These are phyloP conservation scores for Calocybe cyanea DNA, from an alignment of 768 basidiomycete genomes.

Conservation along the genomic window DNA sequence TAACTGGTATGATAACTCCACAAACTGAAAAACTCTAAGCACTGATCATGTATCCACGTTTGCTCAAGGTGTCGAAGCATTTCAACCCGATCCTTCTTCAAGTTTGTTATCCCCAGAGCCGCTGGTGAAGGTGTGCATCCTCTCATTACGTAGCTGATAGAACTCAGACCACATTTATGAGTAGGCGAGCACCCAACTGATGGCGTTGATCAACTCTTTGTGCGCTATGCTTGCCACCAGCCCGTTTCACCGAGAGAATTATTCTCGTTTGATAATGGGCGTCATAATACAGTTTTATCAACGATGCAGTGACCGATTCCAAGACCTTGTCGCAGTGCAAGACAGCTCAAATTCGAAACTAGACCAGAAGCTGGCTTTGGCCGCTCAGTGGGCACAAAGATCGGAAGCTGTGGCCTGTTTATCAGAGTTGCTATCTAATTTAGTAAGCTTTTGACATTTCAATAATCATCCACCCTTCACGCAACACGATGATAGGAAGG, in stretches of 20 bases:
- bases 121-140: slow-evolving; percentile 63
- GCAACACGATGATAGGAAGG: slow-evolving; percentile 29
- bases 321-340: slow-evolving; percentile 55
- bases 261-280: slow-evolving; percentile 87
- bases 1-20: slow-evolving; percentile 52
- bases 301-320: slow-evolving; percentile 85
- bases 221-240: slow-evolving; percentile 88
- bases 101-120: slow-evolving; percentile 64
- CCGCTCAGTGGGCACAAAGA: slow-evolving; percentile 82
- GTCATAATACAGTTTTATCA: slow-evolving; percentile 97
- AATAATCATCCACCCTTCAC: not conserved
- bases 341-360: slow-evolving; percentile 28
- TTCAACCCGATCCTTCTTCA: slow-evolving; percentile 75
- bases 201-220: slow-evolving; percentile 87
- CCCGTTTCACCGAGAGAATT: slow-evolving; percentile 94
- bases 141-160: slow-evolving; percentile 1
- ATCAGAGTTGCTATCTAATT: slow-evolving; percentile 52
- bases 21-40: slow-evolving; percentile 1
- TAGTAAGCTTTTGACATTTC: slow-evolving; percentile 36
- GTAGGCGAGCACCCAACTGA: slow-evolving; percentile 79
- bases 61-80: slow-evolving; percentile 72
- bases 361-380: slow-evolving; percentile 49
- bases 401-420: slow-evolving; percentile 76
- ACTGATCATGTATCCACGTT: not conserved
- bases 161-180: not conserved